Base-by-base conservation (phyloP, 2,329 filamentous ascomycete genomes). In the Claviceps sp. region DNA sequence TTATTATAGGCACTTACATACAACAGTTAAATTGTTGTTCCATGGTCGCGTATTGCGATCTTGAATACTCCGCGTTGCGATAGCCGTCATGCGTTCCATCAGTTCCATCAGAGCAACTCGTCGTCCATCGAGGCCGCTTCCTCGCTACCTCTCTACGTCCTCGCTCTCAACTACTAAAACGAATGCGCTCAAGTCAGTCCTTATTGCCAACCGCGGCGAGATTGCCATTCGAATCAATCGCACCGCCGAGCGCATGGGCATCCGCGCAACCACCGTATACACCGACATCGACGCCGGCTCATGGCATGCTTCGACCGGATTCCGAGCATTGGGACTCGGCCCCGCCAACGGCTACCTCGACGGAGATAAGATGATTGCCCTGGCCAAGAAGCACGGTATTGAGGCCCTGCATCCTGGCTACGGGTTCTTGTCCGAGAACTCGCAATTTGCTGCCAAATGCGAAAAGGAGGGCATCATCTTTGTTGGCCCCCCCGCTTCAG, bases 171-270 rank as follows among this genome's bases (percentile, higher is more conserved):
- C 64, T n/a, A 62, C 68, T 49, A 63, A 62, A 50, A 55, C 61
- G 13, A 75, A 71, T 14, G 76, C 79, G 34, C 79, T 83, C 58
- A 82, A 81, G 51, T 95, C 89, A 8, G 86, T 97, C 43, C 77
- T 98, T 23, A 97, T 98, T 64, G 93, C 93, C 50, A 98, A 98
- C 66, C 84, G 93, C 60, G 93, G 93, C 60, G 93, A 98, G 70
- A 98, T 98, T 60, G 93, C 93, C 48, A 76, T 98, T 65, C 86
- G 93, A 59, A 93, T 98, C 58, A 86, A 90, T 58, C 81, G 83
- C 58, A 98, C 93, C 22, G 93, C 93, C 37, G 77, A 86, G 49
- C 81, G 85, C 56, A 85, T 95, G 64, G 91, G 93, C 53, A 95
- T 98, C 63, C 82, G 83, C 55, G 95, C 91, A 17, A 96, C 91